Percentiles rank a stretch among this genome's conserved stretches.
These are phyloP conservation scores for Rhodotorula kratochvilovae DNA, from an alignment of 768 basidiomycete genomes.

Conservation along the genomic window DNA sequence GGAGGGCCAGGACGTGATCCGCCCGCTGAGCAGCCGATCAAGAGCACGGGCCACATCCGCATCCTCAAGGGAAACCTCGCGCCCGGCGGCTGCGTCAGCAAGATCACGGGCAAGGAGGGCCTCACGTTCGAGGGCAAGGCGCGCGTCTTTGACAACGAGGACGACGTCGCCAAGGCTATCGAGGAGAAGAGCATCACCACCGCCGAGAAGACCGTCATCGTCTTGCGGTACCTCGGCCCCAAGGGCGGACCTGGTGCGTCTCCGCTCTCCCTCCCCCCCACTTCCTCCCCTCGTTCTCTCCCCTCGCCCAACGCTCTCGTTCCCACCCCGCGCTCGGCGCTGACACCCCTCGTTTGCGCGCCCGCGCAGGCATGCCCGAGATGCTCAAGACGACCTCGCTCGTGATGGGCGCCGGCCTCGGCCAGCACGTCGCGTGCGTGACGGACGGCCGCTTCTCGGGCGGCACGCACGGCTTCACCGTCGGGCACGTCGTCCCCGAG, in stretches of 20 bases:
- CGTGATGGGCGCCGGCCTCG: conserved; percentile 97
- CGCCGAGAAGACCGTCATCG: conserved; percentile 89
- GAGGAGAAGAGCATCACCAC: conserved; percentile 81
- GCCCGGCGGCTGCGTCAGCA: conserved; percentile 90
- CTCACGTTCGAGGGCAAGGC: conserved; percentile 84
- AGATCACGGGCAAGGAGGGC: conserved; percentile 95
- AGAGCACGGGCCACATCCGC: conserved; percentile 80
- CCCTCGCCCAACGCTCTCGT: not conserved
- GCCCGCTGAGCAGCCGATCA: conserved; percentile 81
- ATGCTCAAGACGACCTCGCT: conserved; percentile 91
- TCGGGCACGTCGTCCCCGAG: conserved; percentile 87
- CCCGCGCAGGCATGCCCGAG: conserved; percentile 81
- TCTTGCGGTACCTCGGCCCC: conserved; percentile 91
- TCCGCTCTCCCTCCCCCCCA: not conserved
- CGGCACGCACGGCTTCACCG: conserved; percentile 60
- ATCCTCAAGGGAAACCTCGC: conserved; percentile 89
- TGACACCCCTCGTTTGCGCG: not conserved
- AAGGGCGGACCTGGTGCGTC: conserved; percentile 86
- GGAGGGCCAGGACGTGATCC: conserved; percentile 72
- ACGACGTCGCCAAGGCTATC: conserved; percentile 78
- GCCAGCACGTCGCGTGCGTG: conserved; percentile 89
- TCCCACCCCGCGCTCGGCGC: no score
- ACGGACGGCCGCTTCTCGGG: conserved; percentile 85
- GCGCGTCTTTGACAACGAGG: conserved; percentile 84
- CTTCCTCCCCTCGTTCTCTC: not conserved